Evolutionary conservation across 805 yeast species (phyloP).

Genomic region (Nakazawaea populi): DNA sequence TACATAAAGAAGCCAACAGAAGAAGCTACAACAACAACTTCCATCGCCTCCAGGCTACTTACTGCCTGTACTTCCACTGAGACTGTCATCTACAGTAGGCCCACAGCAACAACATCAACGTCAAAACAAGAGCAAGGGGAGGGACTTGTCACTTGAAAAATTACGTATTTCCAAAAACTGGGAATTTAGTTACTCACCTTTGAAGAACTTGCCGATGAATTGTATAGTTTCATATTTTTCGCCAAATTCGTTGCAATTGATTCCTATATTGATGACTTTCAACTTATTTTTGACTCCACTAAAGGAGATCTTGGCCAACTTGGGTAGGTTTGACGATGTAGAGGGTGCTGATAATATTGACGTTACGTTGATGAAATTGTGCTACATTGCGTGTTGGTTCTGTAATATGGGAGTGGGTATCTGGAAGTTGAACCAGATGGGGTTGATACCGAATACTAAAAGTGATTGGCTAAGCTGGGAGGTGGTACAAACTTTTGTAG

Average conservation of each 20-base stretch:
- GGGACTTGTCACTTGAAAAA: conserved; percentile 22
- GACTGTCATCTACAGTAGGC: background rate
- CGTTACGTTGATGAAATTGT: conserved; percentile 17
- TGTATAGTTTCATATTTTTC: conserved; percentile 88
- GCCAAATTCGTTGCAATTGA: conserved; percentile 83
- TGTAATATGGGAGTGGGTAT: conserved; percentile 68
- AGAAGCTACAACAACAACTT: background rate
- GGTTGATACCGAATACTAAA: conserved; percentile 77
- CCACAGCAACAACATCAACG: background rate
- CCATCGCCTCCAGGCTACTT: conserved; percentile 3
- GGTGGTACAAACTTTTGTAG: conserved; percentile 24
- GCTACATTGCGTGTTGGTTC: conserved; percentile 32
- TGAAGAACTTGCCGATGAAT: conserved; percentile 84
- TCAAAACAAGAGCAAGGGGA: background rate
- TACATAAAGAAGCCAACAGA: no score
- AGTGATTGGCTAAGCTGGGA: conserved; percentile 96
- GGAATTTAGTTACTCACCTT: conserved; percentile 80
- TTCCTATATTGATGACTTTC: conserved; percentile 84
- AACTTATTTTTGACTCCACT: conserved; percentile 78
- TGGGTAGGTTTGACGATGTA: conserved; percentile 40
- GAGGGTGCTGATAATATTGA: conserved; percentile 14
- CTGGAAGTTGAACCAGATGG: conserved; percentile 84
- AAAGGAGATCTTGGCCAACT: conserved; percentile 59
- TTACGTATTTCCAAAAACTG: conserved; percentile 65
- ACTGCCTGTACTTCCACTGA: background rate